phyloP scores from a whole-genome alignment of 2,329 filamentous ascomycete species.

The Rhynchosporium agropyri region DNA sequence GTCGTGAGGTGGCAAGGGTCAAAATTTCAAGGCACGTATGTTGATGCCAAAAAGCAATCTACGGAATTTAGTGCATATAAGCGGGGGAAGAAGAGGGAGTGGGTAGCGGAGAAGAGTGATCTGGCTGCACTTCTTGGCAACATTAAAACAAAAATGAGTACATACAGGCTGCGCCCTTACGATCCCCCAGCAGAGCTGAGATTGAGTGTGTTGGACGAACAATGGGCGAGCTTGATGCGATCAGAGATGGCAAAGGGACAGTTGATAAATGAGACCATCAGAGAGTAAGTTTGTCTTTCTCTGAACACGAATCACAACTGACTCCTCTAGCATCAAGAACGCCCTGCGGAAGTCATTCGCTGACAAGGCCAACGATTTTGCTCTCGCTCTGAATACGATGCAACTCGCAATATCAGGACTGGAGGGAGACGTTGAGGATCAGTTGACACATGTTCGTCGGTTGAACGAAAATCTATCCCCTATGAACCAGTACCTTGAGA shows the following conservation, averaged over 20 bases:
- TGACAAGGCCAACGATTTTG: slow-evolving; percentile 98
- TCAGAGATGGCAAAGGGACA: slow-evolving; percentile 88
- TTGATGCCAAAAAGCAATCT: slow-evolving; percentile 87
- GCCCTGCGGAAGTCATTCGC: slow-evolving; percentile 88
- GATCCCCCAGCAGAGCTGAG: slow-evolving; percentile 84
- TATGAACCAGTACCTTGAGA: slow-evolving; percentile 86
- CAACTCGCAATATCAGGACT: slow-evolving; percentile 94
- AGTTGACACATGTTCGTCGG: slow-evolving; percentile 82
- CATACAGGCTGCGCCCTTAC: slow-evolving; percentile 88
- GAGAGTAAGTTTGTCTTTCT: slow-evolving; percentile 64
- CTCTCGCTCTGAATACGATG: slow-evolving; percentile 90
- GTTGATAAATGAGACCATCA: slow-evolving; percentile 95
- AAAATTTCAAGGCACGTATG: slow-evolving; percentile 87
- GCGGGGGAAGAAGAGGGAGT: slow-evolving; percentile 83
- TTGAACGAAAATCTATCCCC: slow-evolving; percentile 84
- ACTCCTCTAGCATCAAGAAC: slow-evolving; percentile 78
- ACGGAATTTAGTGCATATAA: slow-evolving; percentile 86
- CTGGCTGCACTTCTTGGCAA: slow-evolving; percentile 91
- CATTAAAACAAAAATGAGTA: slow-evolving; percentile 98
- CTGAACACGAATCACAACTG: slow-evolving; percentile 38
- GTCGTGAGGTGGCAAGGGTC: slow-evolving; percentile 76
- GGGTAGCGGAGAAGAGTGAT: slow-evolving; percentile 98
- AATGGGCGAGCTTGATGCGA: slow-evolving; percentile 79
- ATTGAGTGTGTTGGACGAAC: slow-evolving; percentile 77
- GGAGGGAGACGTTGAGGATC: slow-evolving; percentile 95